Evolutionary conservation across 306 rosid genomes (phyloP).

Genomic region (Hippophae gyantsensis): DNA sequence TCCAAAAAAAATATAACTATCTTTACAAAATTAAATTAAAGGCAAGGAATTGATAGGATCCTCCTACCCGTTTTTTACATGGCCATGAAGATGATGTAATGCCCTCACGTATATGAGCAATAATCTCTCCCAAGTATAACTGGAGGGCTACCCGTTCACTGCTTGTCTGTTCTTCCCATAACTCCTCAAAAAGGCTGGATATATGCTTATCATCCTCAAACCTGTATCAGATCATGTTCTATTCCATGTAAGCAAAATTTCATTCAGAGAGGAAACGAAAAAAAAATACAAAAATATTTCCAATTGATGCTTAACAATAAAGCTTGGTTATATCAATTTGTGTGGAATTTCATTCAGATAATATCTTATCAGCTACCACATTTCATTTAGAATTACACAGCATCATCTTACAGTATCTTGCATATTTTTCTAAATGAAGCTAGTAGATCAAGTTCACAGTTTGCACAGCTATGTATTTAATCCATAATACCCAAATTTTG

Average conservation of each 20-base stretch:
- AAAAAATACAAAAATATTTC: too few relatives aligned
- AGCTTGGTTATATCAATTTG: too few relatives aligned
- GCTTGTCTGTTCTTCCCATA: conserved; percentile 96
- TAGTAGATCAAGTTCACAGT: too few relatives aligned
- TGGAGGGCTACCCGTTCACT: conserved; percentile 84
- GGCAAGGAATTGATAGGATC: conserved; percentile 4
- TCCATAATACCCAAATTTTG: too few relatives aligned
- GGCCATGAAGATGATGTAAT: conserved; percentile 81
- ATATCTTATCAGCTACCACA: too few relatives aligned
- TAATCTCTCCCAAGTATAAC: conserved; percentile 71
- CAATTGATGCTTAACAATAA: too few relatives aligned
- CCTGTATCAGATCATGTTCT: conserved; percentile 28
- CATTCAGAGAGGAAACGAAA: background rate
- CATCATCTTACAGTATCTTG: too few relatives aligned
- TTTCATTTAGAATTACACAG: too few relatives aligned
- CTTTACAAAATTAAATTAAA: conserved; percentile 6
- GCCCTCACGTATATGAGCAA: conserved; percentile 62
- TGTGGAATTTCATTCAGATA: too few relatives aligned
- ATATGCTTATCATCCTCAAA: conserved; percentile 77
- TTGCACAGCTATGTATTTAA: too few relatives aligned
- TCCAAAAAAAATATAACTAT: conserved; percentile 12
- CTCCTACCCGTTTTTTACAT: conserved; percentile 66
- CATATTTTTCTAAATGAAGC: too few relatives aligned
- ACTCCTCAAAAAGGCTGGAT: conserved; percentile 71
- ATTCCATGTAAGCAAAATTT: background rate